Percentiles rank a stretch among this genome's conserved stretches.
Evolutionary conservation across 129 eudicot species (phyloP).

Genomic region (Tagetes erecta): DNA sequence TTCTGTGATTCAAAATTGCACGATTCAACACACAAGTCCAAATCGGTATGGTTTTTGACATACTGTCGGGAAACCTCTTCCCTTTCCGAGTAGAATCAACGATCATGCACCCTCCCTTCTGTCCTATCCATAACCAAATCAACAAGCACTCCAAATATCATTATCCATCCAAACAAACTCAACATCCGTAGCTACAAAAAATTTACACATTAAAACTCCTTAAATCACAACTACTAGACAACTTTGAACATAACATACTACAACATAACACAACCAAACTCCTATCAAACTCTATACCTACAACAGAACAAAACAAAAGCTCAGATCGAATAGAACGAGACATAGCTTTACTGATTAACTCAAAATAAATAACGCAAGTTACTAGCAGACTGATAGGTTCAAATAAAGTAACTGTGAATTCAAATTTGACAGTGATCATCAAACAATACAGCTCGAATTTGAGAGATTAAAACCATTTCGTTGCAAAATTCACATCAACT

Average conservation of each 20-base stretch:
- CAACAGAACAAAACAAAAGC: not conserved
- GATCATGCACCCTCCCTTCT: conserved; percentile 91
- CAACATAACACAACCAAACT: not conserved
- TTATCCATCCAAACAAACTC: conserved; percentile 1
- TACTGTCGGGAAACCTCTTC: conserved; percentile 96
- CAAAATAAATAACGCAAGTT: conserved; percentile 8
- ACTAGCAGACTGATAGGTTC: not conserved
- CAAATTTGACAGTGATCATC: not conserved
- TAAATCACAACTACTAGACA: not conserved
- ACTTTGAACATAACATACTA: not conserved
- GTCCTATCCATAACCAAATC: conserved; percentile 60
- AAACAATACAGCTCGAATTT: not conserved
- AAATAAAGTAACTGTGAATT: not conserved
- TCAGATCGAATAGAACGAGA: conserved; percentile 5
- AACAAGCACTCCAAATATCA: conserved; percentile 22
- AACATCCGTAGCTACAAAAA: not conserved
- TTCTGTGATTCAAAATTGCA: conserved; percentile 58
- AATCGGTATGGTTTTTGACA: conserved; percentile 96
- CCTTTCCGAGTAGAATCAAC: conserved; percentile 98
- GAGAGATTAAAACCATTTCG: not conserved
- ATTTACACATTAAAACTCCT: not conserved
- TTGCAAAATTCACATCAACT: not conserved
- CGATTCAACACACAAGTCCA: conserved; percentile 95
- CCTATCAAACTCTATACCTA: not conserved
- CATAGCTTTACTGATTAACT: not conserved